Percentiles rank a stretch among this genome's conserved stretches.
Conservation (phyloP, 257 asterid species). For the Scutellaria galericulata region DNA sequence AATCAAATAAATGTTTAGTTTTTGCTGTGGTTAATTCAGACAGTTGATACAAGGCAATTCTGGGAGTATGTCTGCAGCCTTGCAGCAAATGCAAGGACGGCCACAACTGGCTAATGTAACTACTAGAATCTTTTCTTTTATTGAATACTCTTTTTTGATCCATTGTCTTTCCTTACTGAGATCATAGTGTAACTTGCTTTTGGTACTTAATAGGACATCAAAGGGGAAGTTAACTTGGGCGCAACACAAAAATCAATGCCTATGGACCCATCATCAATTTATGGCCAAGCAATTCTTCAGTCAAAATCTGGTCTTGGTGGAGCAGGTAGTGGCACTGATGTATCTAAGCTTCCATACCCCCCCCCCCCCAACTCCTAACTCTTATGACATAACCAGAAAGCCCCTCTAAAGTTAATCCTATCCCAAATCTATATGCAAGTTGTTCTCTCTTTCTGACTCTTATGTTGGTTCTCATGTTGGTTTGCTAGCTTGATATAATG, state of each 20-base stretch:
- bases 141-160: not conserved
- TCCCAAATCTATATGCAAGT: no score
- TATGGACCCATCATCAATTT: slow-evolving; percentile 90
- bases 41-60: slow-evolving; percentile 90
- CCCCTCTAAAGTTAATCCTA: no score
- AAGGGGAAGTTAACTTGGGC: slow-evolving; percentile 76
- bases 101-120: slow-evolving; percentile 79
- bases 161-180: slow-evolving; percentile 29
- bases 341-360: not conserved
- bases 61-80: slow-evolving; percentile 86
- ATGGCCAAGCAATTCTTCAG: slow-evolving; percentile 94
- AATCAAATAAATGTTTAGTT: not conserved
- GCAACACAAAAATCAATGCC: slow-evolving; percentile 74
- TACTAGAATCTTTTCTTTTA: slow-evolving; percentile 28
- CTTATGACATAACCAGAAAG: no score
- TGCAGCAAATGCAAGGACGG: slow-evolving; percentile 99
- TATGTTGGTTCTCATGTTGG: slow-evolving; percentile 7
- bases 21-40: slow-evolving; percentile 61
- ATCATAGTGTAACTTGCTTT: slow-evolving; percentile 27
- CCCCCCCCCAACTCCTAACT: no score
- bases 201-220: slow-evolving; percentile 66
- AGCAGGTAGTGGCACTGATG: slow-evolving; percentile 60
- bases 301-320: slow-evolving; percentile 94
- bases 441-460: slow-evolving; percentile 17
- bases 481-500: slow-evolving; percentile 1